Conservation (phyloP, 2,329 filamentous ascomycete species). For the Bisporella sp. region DNA sequence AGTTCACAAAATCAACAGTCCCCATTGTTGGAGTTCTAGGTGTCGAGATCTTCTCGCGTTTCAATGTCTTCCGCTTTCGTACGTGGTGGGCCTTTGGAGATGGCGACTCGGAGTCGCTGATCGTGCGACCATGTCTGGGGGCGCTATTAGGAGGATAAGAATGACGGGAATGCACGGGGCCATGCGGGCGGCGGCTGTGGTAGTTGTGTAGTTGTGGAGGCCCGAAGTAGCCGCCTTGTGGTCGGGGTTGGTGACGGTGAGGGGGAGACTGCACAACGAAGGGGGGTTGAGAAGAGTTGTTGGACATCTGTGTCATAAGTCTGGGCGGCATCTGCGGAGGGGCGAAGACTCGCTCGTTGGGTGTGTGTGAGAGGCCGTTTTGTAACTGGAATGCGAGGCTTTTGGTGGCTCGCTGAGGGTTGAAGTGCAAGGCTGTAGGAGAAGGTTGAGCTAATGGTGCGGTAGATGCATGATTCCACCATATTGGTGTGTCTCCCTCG, state of each 20-base stretch:
- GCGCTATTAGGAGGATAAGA: neutral
- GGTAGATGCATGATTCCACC: constrained; percentile 24
- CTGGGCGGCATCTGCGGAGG: constrained; percentile 14
- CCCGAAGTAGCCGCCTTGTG: neutral
- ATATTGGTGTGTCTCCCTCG: constrained; percentile 18
- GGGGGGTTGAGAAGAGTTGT: constrained; percentile 12
- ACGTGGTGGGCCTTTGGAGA: constrained; percentile 15
- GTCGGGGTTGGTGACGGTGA: constrained; percentile 5
- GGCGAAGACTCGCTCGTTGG: constrained; percentile 12
- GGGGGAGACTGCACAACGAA: constrained; percentile 15
- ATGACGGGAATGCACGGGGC: constrained; percentile 5
- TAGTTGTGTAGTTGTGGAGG: neutral
- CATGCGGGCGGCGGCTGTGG: neutral
- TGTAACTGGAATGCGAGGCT: constrained; percentile 23
- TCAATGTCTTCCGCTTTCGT: constrained; percentile 19
- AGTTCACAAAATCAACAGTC: constrained; percentile 73
- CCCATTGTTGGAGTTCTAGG: constrained; percentile 31
- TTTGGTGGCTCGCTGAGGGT: constrained; percentile 21
- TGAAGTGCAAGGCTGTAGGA: constrained; percentile 18
- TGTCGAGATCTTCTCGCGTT: constrained; percentile 21
- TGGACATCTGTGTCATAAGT: constrained; percentile 25
- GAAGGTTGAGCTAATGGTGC: constrained; percentile 21
- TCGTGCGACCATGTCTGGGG: constrained; percentile 5
- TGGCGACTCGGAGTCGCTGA: constrained; percentile 12
- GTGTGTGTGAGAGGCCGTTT: constrained; percentile 19